Evolutionary conservation across 345 rosid species (phyloP).

Genomic region (Rhodamnia rubescens): DNA sequence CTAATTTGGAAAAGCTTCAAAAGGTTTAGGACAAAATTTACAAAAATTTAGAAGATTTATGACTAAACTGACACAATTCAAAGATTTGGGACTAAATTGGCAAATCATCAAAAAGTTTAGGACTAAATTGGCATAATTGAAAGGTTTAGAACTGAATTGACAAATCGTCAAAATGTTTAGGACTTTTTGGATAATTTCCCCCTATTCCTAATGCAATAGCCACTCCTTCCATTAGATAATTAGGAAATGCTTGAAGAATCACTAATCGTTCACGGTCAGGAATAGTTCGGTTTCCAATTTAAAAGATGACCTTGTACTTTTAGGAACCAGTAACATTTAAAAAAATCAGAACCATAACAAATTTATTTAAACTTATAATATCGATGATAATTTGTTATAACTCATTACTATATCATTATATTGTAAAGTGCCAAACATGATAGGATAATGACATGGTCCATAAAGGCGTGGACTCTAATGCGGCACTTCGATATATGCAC

Average conservation of each 20-base stretch:
- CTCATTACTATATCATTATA: background rate
- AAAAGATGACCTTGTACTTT: background rate
- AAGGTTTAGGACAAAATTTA: too few species aligned
- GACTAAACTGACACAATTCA: too few species aligned
- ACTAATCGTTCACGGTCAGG: background rate
- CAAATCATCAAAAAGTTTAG: too few species aligned
- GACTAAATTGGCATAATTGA: too few species aligned
- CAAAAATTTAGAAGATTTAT: too few species aligned
- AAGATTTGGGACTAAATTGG: too few species aligned
- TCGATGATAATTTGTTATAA: background rate
- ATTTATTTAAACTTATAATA: background rate
- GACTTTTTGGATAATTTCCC: too few species aligned
- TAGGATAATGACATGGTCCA: background rate
- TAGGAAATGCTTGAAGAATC: background rate
- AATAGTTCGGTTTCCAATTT: background rate
- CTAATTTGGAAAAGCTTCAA: too few species aligned
- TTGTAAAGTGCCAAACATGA: background rate
- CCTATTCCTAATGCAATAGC: background rate
- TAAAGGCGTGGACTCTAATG: background rate
- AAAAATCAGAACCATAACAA: background rate
- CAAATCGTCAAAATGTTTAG: too few species aligned
- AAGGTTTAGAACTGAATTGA: too few species aligned
- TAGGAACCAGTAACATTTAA: background rate
- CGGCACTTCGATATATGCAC: background rate
- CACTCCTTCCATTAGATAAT: background rate